Evolutionary conservation across 2,329 filamentous ascomycete species (phyloP).

Genomic region (Fulvia fulva): DNA sequence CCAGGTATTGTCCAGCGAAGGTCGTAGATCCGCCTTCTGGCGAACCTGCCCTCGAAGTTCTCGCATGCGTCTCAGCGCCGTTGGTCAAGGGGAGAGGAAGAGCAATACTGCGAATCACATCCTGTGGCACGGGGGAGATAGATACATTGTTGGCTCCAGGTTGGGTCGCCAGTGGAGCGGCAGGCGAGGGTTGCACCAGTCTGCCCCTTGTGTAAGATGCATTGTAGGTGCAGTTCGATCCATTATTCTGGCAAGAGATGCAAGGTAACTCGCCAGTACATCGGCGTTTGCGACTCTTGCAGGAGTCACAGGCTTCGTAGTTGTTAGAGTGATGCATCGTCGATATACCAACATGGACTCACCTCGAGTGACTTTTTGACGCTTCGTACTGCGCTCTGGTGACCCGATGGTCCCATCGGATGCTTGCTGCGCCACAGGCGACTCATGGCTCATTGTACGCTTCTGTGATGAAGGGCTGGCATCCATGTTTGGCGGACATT

Average conservation of each 20-base stretch:
- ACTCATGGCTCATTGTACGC: slow-evolving; percentile 1
- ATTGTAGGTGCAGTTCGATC: slow-evolving; percentile 45
- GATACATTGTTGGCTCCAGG: slow-evolving; percentile 6
- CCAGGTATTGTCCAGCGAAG: slow-evolving; percentile 27
- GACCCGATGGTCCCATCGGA: neutral
- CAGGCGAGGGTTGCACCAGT: slow-evolving; percentile 28
- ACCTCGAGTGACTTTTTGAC: slow-evolving; percentile 27
- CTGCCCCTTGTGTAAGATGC: slow-evolving; percentile 47
- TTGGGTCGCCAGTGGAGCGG: slow-evolving; percentile 24
- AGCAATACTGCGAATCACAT: neutral
- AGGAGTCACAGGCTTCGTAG: slow-evolving; percentile 30
- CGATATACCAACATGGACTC: neutral
- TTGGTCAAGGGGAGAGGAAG: slow-evolving; percentile 4
- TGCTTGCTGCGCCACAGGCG: slow-evolving; percentile 1
- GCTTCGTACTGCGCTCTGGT: slow-evolving; percentile 11
- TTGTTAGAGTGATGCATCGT: slow-evolving; percentile 7
- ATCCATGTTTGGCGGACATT: slow-evolving; percentile 3
- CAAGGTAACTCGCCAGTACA: slow-evolving; percentile 43
- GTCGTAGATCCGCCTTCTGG: slow-evolving; percentile 15
- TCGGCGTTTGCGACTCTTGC: slow-evolving; percentile 38
- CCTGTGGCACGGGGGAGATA: slow-evolving; percentile 4
- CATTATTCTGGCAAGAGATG: slow-evolving; percentile 32
- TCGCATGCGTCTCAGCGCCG: slow-evolving; percentile 8
- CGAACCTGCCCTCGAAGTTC: slow-evolving; percentile 15
- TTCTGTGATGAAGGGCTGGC: neutral